Conservation (phyloP, 208 protist species). For the Leishmania major region DNA sequence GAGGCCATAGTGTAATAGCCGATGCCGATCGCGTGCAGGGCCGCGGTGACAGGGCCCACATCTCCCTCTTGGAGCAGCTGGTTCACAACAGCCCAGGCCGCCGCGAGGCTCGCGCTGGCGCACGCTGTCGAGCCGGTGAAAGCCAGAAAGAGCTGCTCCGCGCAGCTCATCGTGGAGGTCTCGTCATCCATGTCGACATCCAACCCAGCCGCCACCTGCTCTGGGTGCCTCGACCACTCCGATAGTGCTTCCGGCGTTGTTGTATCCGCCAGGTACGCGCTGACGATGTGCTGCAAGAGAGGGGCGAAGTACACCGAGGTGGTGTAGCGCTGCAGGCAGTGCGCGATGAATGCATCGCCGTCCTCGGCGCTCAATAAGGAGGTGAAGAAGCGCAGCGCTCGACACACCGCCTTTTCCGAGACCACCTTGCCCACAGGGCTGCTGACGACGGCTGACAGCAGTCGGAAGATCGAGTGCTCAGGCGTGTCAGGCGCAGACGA, state of each 20-base stretch:
- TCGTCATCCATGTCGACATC: constrained; percentile 65
- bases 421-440: constrained; percentile 41
- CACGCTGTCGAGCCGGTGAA: constrained; percentile 64
- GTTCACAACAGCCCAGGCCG: constrained; percentile 62
- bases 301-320: constrained; percentile 13
- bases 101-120: constrained; percentile 24
- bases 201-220: constrained; percentile 51
- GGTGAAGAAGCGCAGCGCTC: constrained; percentile 55
- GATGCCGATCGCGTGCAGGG: constrained; percentile 84
- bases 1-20: constrained; percentile 82
- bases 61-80: constrained; percentile 46
- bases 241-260: constrained; percentile 22
- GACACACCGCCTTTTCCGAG: constrained; percentile 69
- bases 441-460: constrained; percentile 34
- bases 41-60: constrained; percentile 52
- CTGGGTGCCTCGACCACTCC: constrained; percentile 56
- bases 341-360: constrained; percentile 43
- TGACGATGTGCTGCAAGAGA: constrained; percentile 47
- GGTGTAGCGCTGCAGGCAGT: constrained; percentile 25
- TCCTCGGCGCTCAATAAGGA: constrained; percentile 51
- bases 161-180: constrained; percentile 37
- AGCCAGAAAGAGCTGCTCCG: constrained; percentile 78
- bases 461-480: constrained; percentile 17
- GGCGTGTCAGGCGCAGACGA: neutral
- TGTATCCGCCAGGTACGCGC: constrained; percentile 62